Evolutionary conservation across 2,329 filamentous ascomycete species (phyloP).

Genomic region (Epichloe baconii): DNA sequence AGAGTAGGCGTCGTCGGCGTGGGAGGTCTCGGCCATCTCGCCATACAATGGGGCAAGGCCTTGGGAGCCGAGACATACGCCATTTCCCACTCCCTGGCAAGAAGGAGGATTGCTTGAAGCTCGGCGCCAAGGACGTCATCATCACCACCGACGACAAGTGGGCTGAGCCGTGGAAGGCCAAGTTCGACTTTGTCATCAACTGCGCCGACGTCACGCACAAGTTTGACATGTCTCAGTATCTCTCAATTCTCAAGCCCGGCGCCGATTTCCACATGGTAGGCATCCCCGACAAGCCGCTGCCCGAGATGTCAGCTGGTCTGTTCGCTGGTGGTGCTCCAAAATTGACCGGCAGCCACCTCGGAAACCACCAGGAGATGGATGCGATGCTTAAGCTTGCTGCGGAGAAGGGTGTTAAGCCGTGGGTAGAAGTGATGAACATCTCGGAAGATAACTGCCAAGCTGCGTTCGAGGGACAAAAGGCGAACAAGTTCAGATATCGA

Average conservation of each 20-base stretch:
- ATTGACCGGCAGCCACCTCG: conserved; percentile 44
- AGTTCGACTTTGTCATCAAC: conserved; percentile 40
- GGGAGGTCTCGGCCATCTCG: conserved; percentile 64
- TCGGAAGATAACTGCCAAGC: conserved; percentile 55
- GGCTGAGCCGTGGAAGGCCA: conserved; percentile 38
- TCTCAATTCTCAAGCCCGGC: conserved; percentile 37
- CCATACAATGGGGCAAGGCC: conserved; percentile 56
- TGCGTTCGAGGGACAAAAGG: conserved; percentile 55
- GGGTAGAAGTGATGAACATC: conserved; percentile 51
- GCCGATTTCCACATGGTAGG: conserved; percentile 46
- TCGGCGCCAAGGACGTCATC: conserved; percentile 47
- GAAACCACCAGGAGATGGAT: conserved; percentile 45
- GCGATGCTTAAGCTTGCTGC: conserved; percentile 44
- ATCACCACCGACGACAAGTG: conserved; percentile 38
- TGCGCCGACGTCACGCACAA: conserved; percentile 34
- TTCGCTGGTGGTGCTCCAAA: conserved; percentile 39
- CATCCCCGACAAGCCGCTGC: conserved; percentile 37
- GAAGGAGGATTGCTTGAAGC: conserved; percentile 42
- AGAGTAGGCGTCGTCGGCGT: conserved; percentile 59
- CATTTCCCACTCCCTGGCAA: conserved; percentile 48
- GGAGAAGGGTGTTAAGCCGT: conserved; percentile 40
- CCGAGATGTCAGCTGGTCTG: conserved; percentile 25
- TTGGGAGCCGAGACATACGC: conserved; percentile 54
- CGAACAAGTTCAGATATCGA: conserved; percentile 59
- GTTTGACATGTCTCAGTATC: conserved; percentile 40